Base-by-base conservation (phyloP, 805 yeast genomes). In the Wickerhamomyces chaumierensis region DNA sequence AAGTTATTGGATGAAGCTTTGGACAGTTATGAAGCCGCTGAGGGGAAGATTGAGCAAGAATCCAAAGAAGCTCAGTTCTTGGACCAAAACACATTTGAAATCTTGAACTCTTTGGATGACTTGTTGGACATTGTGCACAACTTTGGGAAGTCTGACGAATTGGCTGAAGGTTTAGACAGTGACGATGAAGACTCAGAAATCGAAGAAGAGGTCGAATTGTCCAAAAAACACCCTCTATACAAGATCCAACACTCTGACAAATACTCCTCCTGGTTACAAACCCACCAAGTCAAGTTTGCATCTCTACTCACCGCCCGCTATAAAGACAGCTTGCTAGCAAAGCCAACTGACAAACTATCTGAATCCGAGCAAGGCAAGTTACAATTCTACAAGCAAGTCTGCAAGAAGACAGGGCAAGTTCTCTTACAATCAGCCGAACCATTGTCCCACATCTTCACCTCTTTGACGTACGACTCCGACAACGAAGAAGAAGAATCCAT, bases 101-200 rank as follows among this genome's bases (percentile, higher is more conserved):
- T 72, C 25, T 61, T 82, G 45, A 71, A 73, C 39, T 66, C 74
- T 1, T 60, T 78, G 35, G 83, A 81, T 53, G 90, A 81, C 53
- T 60, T 81, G 42, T 57, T 82, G 25, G 88, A 81, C 40, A 72
- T 81, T 42, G 65, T 78, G 25, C 75, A 73, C 44, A 73, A 75
- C 50, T 81, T 81, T 44, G 88, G 86, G 20, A 63, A 66, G 33
- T 69, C 67, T 33, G 60, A 62, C 17, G 56, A 58, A 6, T 64
- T 69, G 19, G 71, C 66, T 23, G 84, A 76, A 47, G 80, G 78
- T 12, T 60, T 76, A 23, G 83, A 74, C 41, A 70, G 76, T 52
- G 80, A 73, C 38, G 64, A 60, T 29, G 81, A 73, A 38, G 68
- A 58, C 13, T 58, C 50, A 9, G 64, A 60, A 1, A 61, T 55